Base-by-base conservation (phyloP, 2,329 filamentous ascomycete species). In the Aspergillus udagawae region DNA sequence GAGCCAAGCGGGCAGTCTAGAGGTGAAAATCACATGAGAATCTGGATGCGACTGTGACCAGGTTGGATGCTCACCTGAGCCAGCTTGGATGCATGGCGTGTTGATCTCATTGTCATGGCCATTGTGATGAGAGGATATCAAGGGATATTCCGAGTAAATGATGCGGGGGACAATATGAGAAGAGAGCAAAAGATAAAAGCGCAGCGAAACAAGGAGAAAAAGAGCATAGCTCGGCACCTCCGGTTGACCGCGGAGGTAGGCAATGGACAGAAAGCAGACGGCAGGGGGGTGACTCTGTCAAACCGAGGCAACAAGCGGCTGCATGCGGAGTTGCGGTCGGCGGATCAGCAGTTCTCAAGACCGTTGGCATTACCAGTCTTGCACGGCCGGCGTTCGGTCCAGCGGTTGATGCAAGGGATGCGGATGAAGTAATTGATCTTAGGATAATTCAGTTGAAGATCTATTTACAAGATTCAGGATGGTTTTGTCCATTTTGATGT, bases 11-110 rank as follows among this genome's bases (percentile, higher is more conserved):
- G 20, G 65, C 54, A 32, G 59, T 47, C 58, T 60, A 35, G 8
- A 35, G 17, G 20, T 9, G 32, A 12, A 28, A 41, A 14, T n/a
- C 28, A 6, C 23, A 49, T 56, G 25, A 50, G 52, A 52, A 4
- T 49, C 21, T 51, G 50, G 4, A 50, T 42, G 28, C 53, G 51
- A 23, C 20, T 10, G 12, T 9, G 23, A 9, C 41, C 41, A 4
- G n/a, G 14, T 48, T n/a, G 29, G 48, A 45, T 49, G 3, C 63
- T 57, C 63, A 77, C 75, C 68, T 75, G 68, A 20, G 69, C 68
- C 63, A 75, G 63, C 66, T 65, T 70, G 38, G 73, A 63, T 51
- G 70, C 73, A 63, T 74, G 73, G 56, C 72, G 70, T 58, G 71
- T 68, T 53, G 73, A 69, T 69, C 74, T 71, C 63, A 70, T 66